phyloP scores from a whole-genome alignment of 2,329 filamentous ascomycete species.

The Gaeumannomyces tritici region DNA sequence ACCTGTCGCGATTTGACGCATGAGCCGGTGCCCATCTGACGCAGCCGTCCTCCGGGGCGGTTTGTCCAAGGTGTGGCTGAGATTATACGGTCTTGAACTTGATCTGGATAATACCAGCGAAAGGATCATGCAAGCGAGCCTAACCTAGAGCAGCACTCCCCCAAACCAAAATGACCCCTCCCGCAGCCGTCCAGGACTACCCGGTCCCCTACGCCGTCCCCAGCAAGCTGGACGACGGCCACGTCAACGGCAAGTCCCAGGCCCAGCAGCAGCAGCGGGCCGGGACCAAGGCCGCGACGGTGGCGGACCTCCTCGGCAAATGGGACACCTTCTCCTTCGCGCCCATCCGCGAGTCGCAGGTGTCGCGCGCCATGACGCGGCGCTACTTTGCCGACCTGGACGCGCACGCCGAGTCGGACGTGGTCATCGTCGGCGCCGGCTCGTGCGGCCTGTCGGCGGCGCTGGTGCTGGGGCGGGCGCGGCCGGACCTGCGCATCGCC shows the following conservation, averaged over 20 bases:
- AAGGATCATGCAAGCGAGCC: slow-evolving; percentile 81
- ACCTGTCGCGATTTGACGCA: slow-evolving; percentile 16
- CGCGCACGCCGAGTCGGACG: slow-evolving; percentile 81
- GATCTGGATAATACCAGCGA: slow-evolving; percentile 50
- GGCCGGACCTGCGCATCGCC: slow-evolving; percentile 84
- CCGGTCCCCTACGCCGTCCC: slow-evolving; percentile 37
- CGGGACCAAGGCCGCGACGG: slow-evolving; percentile 17
- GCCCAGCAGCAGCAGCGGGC: slow-evolving; percentile 7
- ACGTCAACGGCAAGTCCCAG: slow-evolving; percentile 20
- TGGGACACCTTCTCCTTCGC: slow-evolving; percentile 79
- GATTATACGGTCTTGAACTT: slow-evolving; percentile 28
- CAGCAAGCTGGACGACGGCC: slow-evolving; percentile 27
- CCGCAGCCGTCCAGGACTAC: slow-evolving; percentile 51
- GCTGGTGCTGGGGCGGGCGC: slow-evolving; percentile 72
- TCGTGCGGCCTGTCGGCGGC: slow-evolving; percentile 67
- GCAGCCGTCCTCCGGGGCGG: background rate
- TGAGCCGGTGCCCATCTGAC: slow-evolving; percentile 23
- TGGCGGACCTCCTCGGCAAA: slow-evolving; percentile 47
- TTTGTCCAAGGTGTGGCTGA: slow-evolving; percentile 18
- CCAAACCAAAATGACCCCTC: slow-evolving; percentile 58
- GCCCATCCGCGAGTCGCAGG: slow-evolving; percentile 83
- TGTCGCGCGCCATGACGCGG: slow-evolving; percentile 85
- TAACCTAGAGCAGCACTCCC: slow-evolving; percentile 1
- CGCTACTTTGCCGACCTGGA: slow-evolving; percentile 90
- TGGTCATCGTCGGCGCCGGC: slow-evolving; percentile 87